phyloP scores from a whole-genome alignment of 2,329 filamentous ascomycete genomes.

The Stemphylium beticola region DNA sequence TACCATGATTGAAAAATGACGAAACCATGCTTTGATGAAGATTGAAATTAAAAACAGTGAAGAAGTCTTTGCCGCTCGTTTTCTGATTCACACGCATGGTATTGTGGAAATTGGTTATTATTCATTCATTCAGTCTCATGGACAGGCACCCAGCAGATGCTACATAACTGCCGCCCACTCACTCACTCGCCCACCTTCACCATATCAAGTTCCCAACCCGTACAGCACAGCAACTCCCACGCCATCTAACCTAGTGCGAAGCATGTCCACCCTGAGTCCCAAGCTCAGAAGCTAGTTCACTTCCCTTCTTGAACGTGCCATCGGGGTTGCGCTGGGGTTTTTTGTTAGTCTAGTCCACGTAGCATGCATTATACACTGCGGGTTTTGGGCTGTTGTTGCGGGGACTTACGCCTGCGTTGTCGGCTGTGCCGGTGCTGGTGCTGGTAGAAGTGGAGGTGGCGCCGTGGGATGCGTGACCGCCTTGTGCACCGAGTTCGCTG shows the following conservation, averaged over 20 bases:
- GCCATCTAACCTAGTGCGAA: constrained; percentile 22
- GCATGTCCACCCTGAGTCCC: constrained; percentile 42
- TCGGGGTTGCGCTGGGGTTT: constrained; percentile 52
- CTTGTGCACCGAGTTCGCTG: constrained; percentile 46
- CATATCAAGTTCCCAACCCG: too few species aligned
- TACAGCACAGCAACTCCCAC: too few species aligned
- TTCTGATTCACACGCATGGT: too few species aligned
- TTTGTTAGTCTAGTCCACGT: constrained; percentile 34
- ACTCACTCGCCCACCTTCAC: not conserved
- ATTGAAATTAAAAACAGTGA: not conserved
- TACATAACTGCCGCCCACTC: too few species aligned
- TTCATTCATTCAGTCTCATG: too few species aligned
- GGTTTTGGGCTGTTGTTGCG: constrained; percentile 38
- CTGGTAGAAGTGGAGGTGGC: too few species aligned
- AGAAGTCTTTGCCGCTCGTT: too few species aligned
- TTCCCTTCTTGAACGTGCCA: constrained; percentile 47
- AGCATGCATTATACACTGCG: constrained; percentile 7
- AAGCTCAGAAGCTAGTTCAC: constrained; percentile 44
- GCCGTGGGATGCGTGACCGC: constrained; percentile 45
- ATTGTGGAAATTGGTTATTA: too few species aligned
- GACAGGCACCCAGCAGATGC: too few species aligned
- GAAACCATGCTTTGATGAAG: not conserved
- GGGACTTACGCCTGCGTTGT: constrained; percentile 28
- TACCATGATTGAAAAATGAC: not conserved
- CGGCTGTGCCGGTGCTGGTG: not conserved